phyloP scores from a whole-genome alignment of 2,329 filamentous ascomycete genomes.

The Phialemoniopsis sp. region DNA sequence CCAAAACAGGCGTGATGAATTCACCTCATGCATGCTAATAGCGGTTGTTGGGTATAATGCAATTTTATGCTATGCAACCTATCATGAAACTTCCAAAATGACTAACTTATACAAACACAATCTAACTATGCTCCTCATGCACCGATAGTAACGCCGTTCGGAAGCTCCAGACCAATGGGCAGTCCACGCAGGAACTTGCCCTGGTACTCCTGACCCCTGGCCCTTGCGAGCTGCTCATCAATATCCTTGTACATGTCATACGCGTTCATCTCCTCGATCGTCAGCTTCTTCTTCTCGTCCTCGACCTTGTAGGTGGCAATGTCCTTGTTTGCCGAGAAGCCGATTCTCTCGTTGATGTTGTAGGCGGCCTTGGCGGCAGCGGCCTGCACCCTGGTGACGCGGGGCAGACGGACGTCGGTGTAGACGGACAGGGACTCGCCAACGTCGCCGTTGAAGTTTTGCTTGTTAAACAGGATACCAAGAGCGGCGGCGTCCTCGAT shows the following conservation, averaged over 20 bases:
- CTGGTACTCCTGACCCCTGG: conserved; percentile 23
- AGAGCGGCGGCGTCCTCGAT: conserved; percentile 63
- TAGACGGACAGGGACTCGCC: conserved; percentile 43
- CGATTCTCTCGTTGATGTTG: conserved; percentile 61
- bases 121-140: too few relatives aligned
- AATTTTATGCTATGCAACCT: too few relatives aligned
- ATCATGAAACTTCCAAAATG: too few relatives aligned
- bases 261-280: conserved; percentile 67
- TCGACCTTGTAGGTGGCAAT: conserved; percentile 56
- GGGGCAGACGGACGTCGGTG: conserved; percentile 46
- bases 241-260: conserved; percentile 57
- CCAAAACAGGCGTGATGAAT: too few relatives aligned
- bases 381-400: conserved; percentile 51
- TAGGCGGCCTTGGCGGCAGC: conserved; percentile 53
- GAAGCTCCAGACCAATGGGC: conserved; percentile 42
- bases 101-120: too few relatives aligned
- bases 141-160: conserved; percentile 35
- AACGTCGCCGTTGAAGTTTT: conserved; percentile 42
- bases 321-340: conserved; percentile 58
- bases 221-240: conserved; percentile 39
- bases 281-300: conserved; percentile 56
- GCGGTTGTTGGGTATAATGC: too few relatives aligned
- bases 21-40: too few relatives aligned
- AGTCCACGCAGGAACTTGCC: conserved; percentile 36
- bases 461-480: conserved; percentile 53